Evolutionary conservation across 2,329 filamentous ascomycete genomes (phyloP).

Genomic region (Cordyceps javanica): DNA sequence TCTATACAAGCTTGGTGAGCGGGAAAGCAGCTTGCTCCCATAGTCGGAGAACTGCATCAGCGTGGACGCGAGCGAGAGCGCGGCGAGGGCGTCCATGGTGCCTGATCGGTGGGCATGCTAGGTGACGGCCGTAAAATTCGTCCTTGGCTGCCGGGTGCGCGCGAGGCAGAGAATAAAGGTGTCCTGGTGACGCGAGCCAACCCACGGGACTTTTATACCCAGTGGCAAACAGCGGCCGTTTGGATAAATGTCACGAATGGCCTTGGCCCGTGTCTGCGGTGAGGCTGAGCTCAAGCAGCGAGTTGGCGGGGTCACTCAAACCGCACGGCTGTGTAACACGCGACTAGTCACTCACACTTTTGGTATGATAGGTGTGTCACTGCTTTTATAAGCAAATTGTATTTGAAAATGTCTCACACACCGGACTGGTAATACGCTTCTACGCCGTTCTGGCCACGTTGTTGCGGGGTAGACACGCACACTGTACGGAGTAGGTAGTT

Average conservation of each 20-base stretch:
- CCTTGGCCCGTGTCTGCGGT: neutral
- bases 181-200: neutral
- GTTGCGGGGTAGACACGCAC: neutral
- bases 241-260: neutral
- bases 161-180: neutral
- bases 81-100: slow-evolving; percentile 4
- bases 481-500: too few relatives aligned
- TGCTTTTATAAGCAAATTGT: neutral
- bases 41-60: neutral
- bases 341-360: neutral
- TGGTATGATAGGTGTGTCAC: neutral
- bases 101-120: neutral
- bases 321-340: neutral
- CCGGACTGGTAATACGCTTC: neutral
- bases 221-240: neutral
- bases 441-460: neutral
- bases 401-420: neutral
- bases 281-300: neutral
- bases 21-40: neutral
- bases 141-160: neutral
- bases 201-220: neutral
- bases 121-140: neutral
- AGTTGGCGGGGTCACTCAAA: slow-evolving; percentile 2
- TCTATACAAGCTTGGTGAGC: neutral
- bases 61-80: slow-evolving; percentile 5